These are phyloP conservation scores for Monilinia aucupariae DNA, from an alignment of 2,329 filamentous ascomycete species.

Conservation along the genomic window DNA sequence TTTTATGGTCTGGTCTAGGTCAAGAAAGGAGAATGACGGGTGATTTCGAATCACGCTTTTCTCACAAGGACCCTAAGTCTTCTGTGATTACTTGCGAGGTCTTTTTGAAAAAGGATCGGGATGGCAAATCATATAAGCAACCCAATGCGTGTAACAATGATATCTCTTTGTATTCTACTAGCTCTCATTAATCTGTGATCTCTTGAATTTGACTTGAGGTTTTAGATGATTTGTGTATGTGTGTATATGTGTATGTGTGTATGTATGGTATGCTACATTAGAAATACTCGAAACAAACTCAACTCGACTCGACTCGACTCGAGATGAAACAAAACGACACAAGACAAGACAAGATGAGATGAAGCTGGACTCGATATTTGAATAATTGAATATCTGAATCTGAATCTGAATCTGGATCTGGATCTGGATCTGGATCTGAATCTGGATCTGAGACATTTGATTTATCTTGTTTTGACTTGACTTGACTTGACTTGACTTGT, in stretches of 20 bases:
- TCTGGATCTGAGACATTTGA: no score
- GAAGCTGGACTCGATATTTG: no score
- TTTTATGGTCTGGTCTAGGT: conserved; percentile 11
- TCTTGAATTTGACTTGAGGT: conserved; percentile 1
- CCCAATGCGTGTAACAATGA: conserved; percentile 32
- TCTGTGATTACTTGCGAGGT: not conserved
- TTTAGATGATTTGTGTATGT: not conserved
- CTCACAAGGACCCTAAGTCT: not conserved
- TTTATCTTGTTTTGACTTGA: no score
- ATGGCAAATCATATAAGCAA: conserved; percentile 19
- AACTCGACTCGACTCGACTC: no score
- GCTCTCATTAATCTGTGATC: conserved; percentile 29
- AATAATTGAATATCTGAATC: no score
- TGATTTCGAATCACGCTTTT: conserved; percentile 21
- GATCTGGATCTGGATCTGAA: no score
- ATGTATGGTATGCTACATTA: not conserved
- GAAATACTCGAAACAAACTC: no score
- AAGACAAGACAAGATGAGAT: no score
- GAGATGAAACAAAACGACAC: no score
- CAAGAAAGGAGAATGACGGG: not conserved
- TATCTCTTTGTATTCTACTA: conserved; percentile 35
- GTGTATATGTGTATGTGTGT: not conserved
- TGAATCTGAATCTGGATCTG: no score
- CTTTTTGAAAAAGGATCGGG: not conserved
- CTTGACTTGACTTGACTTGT: no score